phyloP scores from a whole-genome alignment of 2,329 filamentous ascomycete species.

The Didymosphaeria variabile region DNA sequence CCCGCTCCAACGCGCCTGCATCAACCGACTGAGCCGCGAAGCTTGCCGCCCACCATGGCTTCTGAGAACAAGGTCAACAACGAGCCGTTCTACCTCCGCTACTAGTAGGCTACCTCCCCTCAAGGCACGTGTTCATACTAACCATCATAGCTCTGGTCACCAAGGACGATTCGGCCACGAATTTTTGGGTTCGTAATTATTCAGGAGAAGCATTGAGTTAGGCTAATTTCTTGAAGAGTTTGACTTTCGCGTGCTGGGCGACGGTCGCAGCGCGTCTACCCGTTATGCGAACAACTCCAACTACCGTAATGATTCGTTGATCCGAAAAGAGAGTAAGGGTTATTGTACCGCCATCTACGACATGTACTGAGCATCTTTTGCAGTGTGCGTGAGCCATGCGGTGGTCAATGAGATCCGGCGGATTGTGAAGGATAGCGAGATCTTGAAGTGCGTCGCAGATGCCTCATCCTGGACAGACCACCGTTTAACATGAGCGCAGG shows the following conservation, averaged over 20 bases:
- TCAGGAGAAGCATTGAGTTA: neutral
- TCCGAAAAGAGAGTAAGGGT: slow-evolving; percentile 95
- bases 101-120: slow-evolving; percentile 76
- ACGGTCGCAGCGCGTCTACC: slow-evolving; percentile 91
- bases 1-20: neutral
- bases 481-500: slow-evolving; percentile 57
- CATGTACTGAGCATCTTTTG: slow-evolving; percentile 16
- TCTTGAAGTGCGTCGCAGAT: slow-evolving; percentile 78
- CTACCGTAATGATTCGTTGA: slow-evolving; percentile 97
- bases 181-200: slow-evolving; percentile 76
- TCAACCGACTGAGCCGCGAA: slow-evolving; percentile 9
- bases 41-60: slow-evolving; percentile 57
- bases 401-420: slow-evolving; percentile 94
- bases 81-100: slow-evolving; percentile 94
- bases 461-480: neutral
- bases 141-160: slow-evolving; percentile 81
- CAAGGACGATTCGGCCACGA: slow-evolving; percentile 98
- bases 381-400: slow-evolving; percentile 94
- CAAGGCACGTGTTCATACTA: slow-evolving; percentile 28
- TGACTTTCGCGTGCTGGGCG: slow-evolving; percentile 90
- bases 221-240: slow-evolving; percentile 73
- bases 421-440: slow-evolving; percentile 96
- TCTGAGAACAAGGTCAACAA: slow-evolving; percentile 55
- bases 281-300: slow-evolving; percentile 99
- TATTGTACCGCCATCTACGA: slow-evolving; percentile 1